Conservation (phyloP, 2,329 filamentous ascomycete species). For the Diplodia scrobiculata region DNA sequence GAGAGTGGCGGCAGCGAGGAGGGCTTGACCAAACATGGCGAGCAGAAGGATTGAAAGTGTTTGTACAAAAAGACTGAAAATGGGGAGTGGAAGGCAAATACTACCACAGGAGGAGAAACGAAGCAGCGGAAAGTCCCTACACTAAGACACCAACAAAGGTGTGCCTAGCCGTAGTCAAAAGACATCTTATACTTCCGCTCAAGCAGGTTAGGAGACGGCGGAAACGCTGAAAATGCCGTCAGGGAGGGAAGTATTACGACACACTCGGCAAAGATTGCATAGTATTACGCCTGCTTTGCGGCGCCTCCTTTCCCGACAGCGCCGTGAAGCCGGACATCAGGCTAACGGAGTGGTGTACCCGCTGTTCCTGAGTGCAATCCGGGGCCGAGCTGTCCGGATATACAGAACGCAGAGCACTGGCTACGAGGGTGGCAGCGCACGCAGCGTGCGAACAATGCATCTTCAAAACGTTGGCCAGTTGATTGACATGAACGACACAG, state of each 20-base stretch:
- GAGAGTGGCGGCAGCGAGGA: slow-evolving; percentile 3
- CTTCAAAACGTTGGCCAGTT: background rate
- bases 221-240: background rate
- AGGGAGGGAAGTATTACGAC: background rate
- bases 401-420: background rate
- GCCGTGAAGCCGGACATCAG: background rate
- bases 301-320: background rate
- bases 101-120: background rate
- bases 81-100: background rate
- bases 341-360: slow-evolving; percentile 7
- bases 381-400: background rate
- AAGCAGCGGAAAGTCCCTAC: background rate
- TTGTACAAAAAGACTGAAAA: background rate
- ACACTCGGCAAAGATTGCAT: slow-evolving; percentile 1
- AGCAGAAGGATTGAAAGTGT: background rate
- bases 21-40: slow-evolving; percentile 13
- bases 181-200: background rate
- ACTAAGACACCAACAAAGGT: background rate
- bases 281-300: background rate
- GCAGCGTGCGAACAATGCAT: background rate
- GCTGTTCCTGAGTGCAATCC: background rate
- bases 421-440: background rate
- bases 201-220: background rate
- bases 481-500: slow-evolving; percentile 1
- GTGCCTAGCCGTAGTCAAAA: background rate